A percentile compares a stretch with the other conserved stretches of the same genome.
Conservation (phyloP, 768 basidiomycete species). For the Auriculariales sp. region DNA sequence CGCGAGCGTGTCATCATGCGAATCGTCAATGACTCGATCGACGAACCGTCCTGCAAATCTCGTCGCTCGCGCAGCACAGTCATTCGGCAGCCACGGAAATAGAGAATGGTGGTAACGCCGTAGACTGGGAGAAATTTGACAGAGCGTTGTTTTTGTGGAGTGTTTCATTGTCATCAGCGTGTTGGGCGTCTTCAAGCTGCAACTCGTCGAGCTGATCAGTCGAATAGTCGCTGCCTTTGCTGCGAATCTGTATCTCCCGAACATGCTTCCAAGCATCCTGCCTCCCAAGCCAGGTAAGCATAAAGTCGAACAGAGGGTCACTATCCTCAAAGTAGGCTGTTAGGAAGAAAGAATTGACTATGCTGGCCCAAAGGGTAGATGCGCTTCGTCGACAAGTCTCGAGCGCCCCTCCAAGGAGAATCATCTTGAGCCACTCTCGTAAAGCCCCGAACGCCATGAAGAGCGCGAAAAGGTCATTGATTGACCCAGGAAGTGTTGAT, state of each 20-base stretch:
- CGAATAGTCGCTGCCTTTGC: no score
- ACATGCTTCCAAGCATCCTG: slow-evolving; percentile 42
- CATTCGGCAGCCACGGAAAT: slow-evolving; percentile 3
- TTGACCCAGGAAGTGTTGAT: background rate
- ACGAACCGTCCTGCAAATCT: slow-evolving; percentile 3
- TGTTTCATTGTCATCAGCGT: no score
- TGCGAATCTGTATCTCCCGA: slow-evolving; percentile 36
- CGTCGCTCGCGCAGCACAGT: slow-evolving; percentile 8
- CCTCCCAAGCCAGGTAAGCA: slow-evolving; percentile 53
- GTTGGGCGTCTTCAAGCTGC: no score
- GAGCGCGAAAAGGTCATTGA: slow-evolving; percentile 18
- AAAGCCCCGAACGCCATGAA: slow-evolving; percentile 40
- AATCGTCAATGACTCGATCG: slow-evolving; percentile 6
- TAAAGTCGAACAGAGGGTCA: slow-evolving; percentile 52
- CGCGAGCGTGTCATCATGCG: slow-evolving; percentile 36
- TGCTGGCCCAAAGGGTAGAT: slow-evolving; percentile 25
- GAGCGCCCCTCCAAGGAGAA: slow-evolving; percentile 45
- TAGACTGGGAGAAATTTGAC: background rate
- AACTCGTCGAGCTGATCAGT: no score
- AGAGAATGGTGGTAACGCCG: background rate
- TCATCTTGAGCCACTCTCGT: slow-evolving; percentile 48
- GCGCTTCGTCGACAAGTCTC: slow-evolving; percentile 41
- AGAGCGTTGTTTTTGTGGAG: no score
- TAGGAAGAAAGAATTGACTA: slow-evolving; percentile 41
- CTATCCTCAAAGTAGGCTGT: slow-evolving; percentile 46